Evolutionary conservation across 345 rosid genomes (phyloP), one percentile per base, ranked within the genome.

Genomic region (Syzygium jambos): DNA sequence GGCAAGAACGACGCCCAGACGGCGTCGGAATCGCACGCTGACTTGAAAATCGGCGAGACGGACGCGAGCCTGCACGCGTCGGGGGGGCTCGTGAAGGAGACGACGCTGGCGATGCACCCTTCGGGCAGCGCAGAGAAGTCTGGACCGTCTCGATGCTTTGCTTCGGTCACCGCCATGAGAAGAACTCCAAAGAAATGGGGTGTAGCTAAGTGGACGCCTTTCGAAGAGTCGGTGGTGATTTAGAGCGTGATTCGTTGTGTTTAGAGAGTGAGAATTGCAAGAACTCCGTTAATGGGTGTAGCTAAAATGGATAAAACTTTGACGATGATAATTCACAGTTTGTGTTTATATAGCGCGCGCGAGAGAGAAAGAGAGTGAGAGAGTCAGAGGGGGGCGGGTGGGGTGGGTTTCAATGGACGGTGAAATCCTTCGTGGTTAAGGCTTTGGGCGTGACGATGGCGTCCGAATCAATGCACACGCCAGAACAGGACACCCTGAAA

Each of bases 1-100:
- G 93, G 93, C 17, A 91, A 85, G 84, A 89, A 87, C 46, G 51
- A 83, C 6, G 43, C 77, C 93, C 93, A 90, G 54, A 89, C 93
- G 29, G 87, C 78, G 85, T 91, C 93, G 2, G 91, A 91, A 21
- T 88, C 89, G 17, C 90, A 84, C 2, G 88, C 89, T 43, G 89
- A 89, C 85, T 55, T 78, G 57, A 91, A 89, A 9, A 43, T 27
- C 25, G 65, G 80, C n/a, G 91, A 91, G 30, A 89, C 87, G 15
- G 73, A 38, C 12, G 90, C 82, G 22, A 87, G 52, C 10, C 88
- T 51, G 87, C 91, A 90, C 3, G 89, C 88, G 29, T 90, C 91
- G 12, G 78, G n/a, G 12, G 90, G 92, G 38, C 77, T 68, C 16
- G 90, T 89, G 73, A 91, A 85, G 21, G 91, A 88, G 14, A 89